Evolutionary conservation across 2,329 filamentous ascomycete species (phyloP), one percentile per base, ranked within the genome.

Genomic region (Tolypocladium amazonense): DNA sequence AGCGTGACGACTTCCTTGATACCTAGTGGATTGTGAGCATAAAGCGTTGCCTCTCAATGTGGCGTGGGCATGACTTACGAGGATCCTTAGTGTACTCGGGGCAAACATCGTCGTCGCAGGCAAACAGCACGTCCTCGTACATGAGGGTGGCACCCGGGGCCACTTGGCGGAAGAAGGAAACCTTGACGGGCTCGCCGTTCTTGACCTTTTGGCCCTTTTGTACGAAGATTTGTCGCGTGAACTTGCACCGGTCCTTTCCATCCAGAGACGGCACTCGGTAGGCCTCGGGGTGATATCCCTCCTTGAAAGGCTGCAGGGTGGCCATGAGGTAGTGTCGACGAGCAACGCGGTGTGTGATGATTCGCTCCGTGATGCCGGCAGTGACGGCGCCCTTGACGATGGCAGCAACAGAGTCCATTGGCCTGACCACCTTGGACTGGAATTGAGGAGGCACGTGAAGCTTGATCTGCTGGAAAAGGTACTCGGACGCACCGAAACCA

Each of bases 1-100:
- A 99, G 86, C 1, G 94, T 99, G 65, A 97, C 94, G 60, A 97
- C 92, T 76, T 97, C 94, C 83, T 97, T 97, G 84, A 97, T 97
- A 67, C 92, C 93, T 97, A 11, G 11, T 66, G 64, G 7, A 62
- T 56, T 56, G 65, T 71, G 72, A 73, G 72, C 65, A 60, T n/a
- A 25, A 25, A 2, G 1, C 23, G 8, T 1, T 20, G 15, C 7
- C 27, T 30, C 25, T 33, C 47, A 6, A 5, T 33, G 15, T 2
- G 18, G 27, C 47, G 15, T 8, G 20, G 1, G 4, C 1, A 53
- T 2, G 50, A 89, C 92, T 87, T 87, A 96, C 94, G 90, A 67
- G 94, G 93, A 84, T 99, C 94, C 75, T 97, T 99, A 66, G 93
- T 97, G 74, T 99, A 99, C 74, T 97, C 94, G 1, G 94, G 94